Evolutionary conservation across 129 eudicot species (phyloP).

Genomic region (Artemisia tridentata): DNA sequence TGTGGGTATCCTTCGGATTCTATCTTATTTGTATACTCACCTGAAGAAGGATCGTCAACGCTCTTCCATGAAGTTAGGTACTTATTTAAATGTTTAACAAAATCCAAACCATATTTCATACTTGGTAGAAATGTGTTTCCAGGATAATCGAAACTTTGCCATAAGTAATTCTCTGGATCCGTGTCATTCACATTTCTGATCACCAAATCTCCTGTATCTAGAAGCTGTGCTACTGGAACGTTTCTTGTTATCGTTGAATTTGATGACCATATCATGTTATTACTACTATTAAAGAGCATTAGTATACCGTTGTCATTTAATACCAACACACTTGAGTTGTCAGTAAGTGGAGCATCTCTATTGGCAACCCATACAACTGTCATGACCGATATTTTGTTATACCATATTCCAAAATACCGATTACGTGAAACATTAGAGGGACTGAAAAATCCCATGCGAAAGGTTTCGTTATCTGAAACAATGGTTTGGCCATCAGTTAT

Average conservation of each 20-base stretch:
- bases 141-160: conserved; percentile 78
- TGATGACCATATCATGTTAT: conserved; percentile 47
- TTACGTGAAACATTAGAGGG: conserved; percentile 33
- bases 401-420: conserved; percentile 62
- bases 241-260: conserved; percentile 23
- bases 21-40: conserved; percentile 41
- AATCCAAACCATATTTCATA: conserved; percentile 48
- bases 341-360: conserved; percentile 39
- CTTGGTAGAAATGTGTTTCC: conserved; percentile 50
- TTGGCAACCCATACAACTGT: conserved; percentile 69
- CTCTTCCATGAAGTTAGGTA: conserved; percentile 57
- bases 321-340: conserved; percentile 30
- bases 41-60: conserved; percentile 48
- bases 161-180: conserved; percentile 25
- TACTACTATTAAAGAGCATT: conserved; percentile 28
- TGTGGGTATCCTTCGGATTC: conserved; percentile 56
- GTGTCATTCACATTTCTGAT: conserved; percentile 11
- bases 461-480: conserved; percentile 41
- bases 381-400: conserved; percentile 36
- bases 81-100: conserved; percentile 24
- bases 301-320: conserved; percentile 35
- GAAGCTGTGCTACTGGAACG: conserved; percentile 42
- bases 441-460: conserved; percentile 54
- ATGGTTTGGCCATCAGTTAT: conserved; percentile 34
- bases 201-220: conserved; percentile 61